A percentile compares a stretch with the other conserved stretches of the same genome.
Conservation (phyloP, 768 basidiomycete genomes). For the Pleurotus sapidus region DNA sequence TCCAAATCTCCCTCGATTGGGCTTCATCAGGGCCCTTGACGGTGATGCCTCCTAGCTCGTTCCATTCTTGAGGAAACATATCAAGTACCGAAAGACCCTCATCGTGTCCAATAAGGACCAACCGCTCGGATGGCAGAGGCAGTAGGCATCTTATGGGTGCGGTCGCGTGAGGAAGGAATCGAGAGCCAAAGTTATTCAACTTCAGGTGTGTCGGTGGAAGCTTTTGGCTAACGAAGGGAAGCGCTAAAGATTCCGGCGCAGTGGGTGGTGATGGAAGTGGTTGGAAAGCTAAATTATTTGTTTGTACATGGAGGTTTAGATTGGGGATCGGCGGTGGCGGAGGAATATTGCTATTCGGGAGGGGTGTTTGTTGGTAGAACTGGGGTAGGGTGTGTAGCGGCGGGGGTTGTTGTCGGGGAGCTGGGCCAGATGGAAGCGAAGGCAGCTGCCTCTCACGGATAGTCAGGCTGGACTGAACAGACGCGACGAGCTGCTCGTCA, state of each 20-base stretch:
- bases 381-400: background rate
- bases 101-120: constrained; percentile 79
- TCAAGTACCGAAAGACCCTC: constrained; percentile 80
- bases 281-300: constrained; percentile 27
- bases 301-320: constrained; percentile 29
- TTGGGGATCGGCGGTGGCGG: background rate
- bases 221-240: constrained; percentile 46
- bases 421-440: background rate
- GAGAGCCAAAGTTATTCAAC: constrained; percentile 78
- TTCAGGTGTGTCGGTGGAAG: constrained; percentile 63
- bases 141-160: constrained; percentile 74
- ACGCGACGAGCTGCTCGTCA: constrained; percentile 1
- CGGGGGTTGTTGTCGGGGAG: background rate
- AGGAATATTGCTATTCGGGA: background rate
- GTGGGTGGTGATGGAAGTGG: background rate
- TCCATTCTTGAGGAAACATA: constrained; percentile 76
- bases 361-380: background rate
- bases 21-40: constrained; percentile 73
- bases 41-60: constrained; percentile 41
- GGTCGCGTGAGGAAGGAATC: constrained; percentile 80
- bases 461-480: background rate
- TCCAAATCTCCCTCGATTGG: constrained; percentile 64
- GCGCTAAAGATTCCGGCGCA: constrained; percentile 1
- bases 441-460: background rate
- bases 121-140: constrained; percentile 59